These are phyloP conservation scores for Mariannaea sp. DNA, from an alignment of 2,329 filamentous ascomycete genomes.

Conservation along the genomic window DNA sequence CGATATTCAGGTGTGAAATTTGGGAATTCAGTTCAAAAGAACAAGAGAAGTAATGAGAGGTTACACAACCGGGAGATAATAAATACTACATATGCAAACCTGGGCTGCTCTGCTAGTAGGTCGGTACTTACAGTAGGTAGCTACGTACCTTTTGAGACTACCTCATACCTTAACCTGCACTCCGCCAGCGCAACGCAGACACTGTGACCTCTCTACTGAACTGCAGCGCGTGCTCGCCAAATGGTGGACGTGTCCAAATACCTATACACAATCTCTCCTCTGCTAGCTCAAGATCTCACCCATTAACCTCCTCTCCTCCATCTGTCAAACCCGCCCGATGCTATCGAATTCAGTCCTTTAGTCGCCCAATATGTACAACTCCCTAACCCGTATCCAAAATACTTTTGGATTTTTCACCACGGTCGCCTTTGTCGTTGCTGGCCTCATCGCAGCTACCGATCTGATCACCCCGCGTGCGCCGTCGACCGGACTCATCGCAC, in stretches of 20 bases:
- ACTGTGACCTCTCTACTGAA: constrained; percentile 29
- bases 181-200: constrained; percentile 19
- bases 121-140: no score
- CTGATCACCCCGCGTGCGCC: constrained; percentile 72
- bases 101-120: no score
- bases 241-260: constrained; percentile 27
- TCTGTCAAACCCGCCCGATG: constrained; percentile 19
- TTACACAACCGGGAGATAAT: no score
- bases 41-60: no score
- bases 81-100: no score
- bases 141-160: no score
- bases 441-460: constrained; percentile 80
- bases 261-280: constrained; percentile 32
- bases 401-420: constrained; percentile 98
- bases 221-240: constrained; percentile 11
- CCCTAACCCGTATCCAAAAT: constrained; percentile 83
- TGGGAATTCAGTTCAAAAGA: no score
- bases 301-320: constrained; percentile 16
- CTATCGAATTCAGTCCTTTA: constrained; percentile 20
- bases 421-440: constrained; percentile 80
- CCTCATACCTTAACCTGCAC: not conserved
- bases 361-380: constrained; percentile 76
- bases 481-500: constrained; percentile 59
- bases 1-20: no score
- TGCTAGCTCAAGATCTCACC: not conserved